Evolutionary conservation across 345 rosid genomes (phyloP), one percentile per base, ranked within the genome.

Genomic region (Syzygium jambos): DNA sequence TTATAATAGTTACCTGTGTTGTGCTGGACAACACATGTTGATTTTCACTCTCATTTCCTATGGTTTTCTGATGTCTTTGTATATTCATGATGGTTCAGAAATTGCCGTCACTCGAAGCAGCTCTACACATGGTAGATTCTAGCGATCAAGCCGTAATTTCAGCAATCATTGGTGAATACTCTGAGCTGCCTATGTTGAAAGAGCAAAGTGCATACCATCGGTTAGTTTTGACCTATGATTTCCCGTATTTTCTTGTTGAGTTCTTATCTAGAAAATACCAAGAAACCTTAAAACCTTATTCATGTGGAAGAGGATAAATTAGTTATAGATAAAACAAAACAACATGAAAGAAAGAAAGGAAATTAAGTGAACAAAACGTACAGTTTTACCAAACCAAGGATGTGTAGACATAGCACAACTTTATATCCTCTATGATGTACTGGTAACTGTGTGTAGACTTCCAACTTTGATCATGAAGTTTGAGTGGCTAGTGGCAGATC

Each of bases 141-240:
- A 91, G 90, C 86, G 95, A 96, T 90, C 90, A 93, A 30, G 90
- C 89, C 29, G 52, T 84, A 78, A 89, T 90, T 92, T 94, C 96
- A 84, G 89, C 91, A 87, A 89, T 95, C 87, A 93, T 96, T 84
- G 90, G 92, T 91, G 87, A 89, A 85, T 94, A 91, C 91, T 88
- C 94, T 65, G 91, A 93, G 93, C 89, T 88, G 54, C 96, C 98
- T 29, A 56, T 29, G 61, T 86, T 96, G 88, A 96, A 94, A 88
- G 95, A 92, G 89, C 88, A 89, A 86, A 97, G 97, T 94, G 89
- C 93, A 85, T 95, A 85, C 90, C 92, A 87, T 87, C 87, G 96
- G 98, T 93, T 85, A 90, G 95, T 85, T 89, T 85, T 85, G 59
- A 38, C 78, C 52, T 84, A 25, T 30, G 54, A 56, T 55, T 29